Evolutionary conservation across 805 yeast species (phyloP), one percentile per base, ranked within the genome.

Genomic region (Wickerhamiella brachini): DNA sequence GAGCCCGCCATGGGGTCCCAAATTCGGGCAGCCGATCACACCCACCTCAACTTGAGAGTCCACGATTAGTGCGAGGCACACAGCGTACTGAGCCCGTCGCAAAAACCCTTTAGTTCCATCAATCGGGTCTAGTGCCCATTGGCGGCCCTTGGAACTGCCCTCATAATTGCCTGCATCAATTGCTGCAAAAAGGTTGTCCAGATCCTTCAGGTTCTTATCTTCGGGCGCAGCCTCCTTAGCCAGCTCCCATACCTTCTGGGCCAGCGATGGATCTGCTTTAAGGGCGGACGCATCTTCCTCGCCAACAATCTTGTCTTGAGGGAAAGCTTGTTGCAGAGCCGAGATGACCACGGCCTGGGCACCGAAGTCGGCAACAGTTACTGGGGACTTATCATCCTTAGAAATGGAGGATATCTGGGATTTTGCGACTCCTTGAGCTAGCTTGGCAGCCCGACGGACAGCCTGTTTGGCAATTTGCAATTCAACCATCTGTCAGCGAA

Each of bases 71-170:
- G 95, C 97, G 45, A 93, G 71, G 64, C 99, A 93, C 1, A 93
- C 95, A 1, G 98, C 97, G 66, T 87, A 93, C 64, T 93, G 99
- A 57, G 89, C 97, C 46, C 95, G 95, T 62, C 99, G 75, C 50
- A 93, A 70, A 64, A 93, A 93, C 0, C 99, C 99, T 65, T 82
- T 93, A 20, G 99, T 93, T 7, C 99, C 99, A 63, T 93, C 99
- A 55, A 93, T 89, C 41, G 99, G 99, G 63, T 93, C 99, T 61
- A 93, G 70, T 0, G 97, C 95, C 99, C 99, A 93, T 64, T 86
- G 80, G 54, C 98, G 73, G 22, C 95, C 95, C 38, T 66, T 71
- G 31, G 68, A 58, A 4, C 97, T 95, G 50, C 97, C 97, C 54
- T 73, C 65, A 41, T 84, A 85, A 61, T 77, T 74, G 47, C 98